Evolutionary conservation across 1,284 basidiomycete species (phyloP).

Genomic region (Ceratobasidium sp.): DNA sequence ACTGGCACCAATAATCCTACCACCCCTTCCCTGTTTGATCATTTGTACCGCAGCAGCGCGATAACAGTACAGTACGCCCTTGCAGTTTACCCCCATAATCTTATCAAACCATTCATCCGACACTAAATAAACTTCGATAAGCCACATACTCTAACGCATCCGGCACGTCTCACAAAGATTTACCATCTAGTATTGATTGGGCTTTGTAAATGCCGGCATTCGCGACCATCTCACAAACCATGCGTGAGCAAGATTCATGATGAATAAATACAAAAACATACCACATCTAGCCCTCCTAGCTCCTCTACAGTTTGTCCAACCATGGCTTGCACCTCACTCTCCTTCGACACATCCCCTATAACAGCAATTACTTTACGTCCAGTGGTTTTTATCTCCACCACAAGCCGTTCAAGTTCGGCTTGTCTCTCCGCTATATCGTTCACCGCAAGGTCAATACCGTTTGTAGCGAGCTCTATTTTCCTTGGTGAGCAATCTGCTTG

Average conservation of each 20-base stretch:
- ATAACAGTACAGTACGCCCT: constrained; percentile 56
- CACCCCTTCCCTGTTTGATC: constrained; percentile 55
- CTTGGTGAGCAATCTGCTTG: background rate
- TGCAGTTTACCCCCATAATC: constrained; percentile 53
- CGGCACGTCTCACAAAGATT: no score
- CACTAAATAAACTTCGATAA: constrained; percentile 12
- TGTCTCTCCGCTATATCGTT: constrained; percentile 54
- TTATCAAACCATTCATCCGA: constrained; percentile 33
- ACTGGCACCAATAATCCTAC: constrained; percentile 54
- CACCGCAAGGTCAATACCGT: constrained; percentile 57
- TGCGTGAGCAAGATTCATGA: constrained; percentile 41
- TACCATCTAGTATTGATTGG: constrained; percentile 3
- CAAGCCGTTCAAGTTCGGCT: constrained; percentile 52
- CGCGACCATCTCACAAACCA: constrained; percentile 40
- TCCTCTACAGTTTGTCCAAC: constrained; percentile 42
- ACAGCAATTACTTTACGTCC: constrained; percentile 49
- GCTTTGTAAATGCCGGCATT: constrained; percentile 49
- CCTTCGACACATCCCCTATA: constrained; percentile 46
- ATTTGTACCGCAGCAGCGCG: constrained; percentile 55
- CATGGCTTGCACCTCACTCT: constrained; percentile 47
- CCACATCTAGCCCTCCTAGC: constrained; percentile 50
- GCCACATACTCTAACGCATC: no score
- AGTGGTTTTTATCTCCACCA: constrained; percentile 53
- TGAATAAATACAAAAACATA: constrained; percentile 39
- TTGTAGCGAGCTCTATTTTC: constrained; percentile 52